Evolutionary conservation across 352 stramenopile genomes (phyloP), one percentile per base, ranked within the genome.

Genomic region (Phytopythium aichiense): DNA sequence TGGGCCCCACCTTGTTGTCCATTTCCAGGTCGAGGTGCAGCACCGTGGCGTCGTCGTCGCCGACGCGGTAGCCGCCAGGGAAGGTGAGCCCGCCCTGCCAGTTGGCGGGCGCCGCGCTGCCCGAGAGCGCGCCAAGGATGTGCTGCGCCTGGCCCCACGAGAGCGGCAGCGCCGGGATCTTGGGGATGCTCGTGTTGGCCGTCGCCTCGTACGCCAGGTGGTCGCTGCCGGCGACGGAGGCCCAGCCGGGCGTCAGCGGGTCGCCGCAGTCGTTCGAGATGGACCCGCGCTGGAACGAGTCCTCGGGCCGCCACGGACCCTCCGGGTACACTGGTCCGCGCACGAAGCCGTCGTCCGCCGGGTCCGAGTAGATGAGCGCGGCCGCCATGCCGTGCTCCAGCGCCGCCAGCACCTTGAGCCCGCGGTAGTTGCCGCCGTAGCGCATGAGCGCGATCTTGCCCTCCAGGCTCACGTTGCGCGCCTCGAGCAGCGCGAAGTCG

Each of bases 361-460:
- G 90, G 64, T 97, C 90, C 52, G 79, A 92, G 73, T 94, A 97
- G 66, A 97, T 94, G 0, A 97, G 65, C 16, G 82, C 79, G 9
- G 72, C 88, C 0, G 81, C 65, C 58, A 91, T 91, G 33, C 81
- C 87, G 38, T 87, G 79, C 30, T 75, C 45, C 65, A 95, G 68
- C 0, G 87, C 83, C 43, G 88, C 82, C 64, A 93, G 74, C 20
- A 93, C 82, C 63, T 94, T 94, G 23, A 89, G 64, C 0, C 80
- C 77, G 37, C 83, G 83, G 57, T 87, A 87, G 60, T 79, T 81
- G 45, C 62, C 55, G 37, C 88, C 88, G 58, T 97, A 97, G 16
- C 88, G 77, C 42, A 90, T 72, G 18, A 97, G 62, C 30, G 91
- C 89, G 59, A 97, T 91, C 58, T 83, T 91, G 48, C 80, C 80